These are phyloP conservation scores for Leccinum ponderosum DNA, from an alignment of 1,284 basidiomycete genomes.

Conservation along the genomic window DNA sequence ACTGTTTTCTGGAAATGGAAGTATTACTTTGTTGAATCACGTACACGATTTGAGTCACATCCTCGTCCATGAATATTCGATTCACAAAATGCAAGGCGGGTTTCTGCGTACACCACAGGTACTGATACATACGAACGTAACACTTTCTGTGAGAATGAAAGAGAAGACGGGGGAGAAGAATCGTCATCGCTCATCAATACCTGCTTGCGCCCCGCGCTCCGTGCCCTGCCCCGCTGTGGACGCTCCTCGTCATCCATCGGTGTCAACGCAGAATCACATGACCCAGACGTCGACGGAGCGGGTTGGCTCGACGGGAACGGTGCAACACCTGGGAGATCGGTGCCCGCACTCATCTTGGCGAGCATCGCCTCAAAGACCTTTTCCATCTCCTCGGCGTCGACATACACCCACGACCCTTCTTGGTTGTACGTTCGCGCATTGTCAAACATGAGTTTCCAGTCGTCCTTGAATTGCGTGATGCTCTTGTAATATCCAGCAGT, in stretches of 20 bases:
- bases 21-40: too few relatives aligned
- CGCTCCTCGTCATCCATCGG: conserved; percentile 78
- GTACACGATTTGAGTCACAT: too few relatives aligned
- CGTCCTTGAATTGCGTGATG: conserved; percentile 72
- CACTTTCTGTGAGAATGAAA: too few relatives aligned
- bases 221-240: conserved; percentile 49
- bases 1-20: too few relatives aligned
- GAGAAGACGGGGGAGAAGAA: too few relatives aligned
- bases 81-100: too few relatives aligned
- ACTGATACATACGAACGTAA: too few relatives aligned
- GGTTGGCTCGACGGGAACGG: conserved; percentile 32
- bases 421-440: conserved; percentile 93
- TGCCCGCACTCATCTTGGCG: conserved; percentile 58
- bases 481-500: conserved; percentile 75
- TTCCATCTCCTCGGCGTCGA: conserved; percentile 92
- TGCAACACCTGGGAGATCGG: conserved; percentile 73
- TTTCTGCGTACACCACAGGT: too few relatives aligned
- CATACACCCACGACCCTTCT: conserved; percentile 90
- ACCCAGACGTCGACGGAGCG: conserved; percentile 45
- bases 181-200: conserved; percentile 74
- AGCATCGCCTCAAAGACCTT: conserved; percentile 75
- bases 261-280: conserved; percentile 68
- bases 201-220: conserved; percentile 60
- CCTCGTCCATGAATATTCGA: too few relatives aligned
- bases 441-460: conserved; percentile 89